Base-by-base conservation (phyloP, 352 stramenopile species). In the Phytophthora citricola region DNA sequence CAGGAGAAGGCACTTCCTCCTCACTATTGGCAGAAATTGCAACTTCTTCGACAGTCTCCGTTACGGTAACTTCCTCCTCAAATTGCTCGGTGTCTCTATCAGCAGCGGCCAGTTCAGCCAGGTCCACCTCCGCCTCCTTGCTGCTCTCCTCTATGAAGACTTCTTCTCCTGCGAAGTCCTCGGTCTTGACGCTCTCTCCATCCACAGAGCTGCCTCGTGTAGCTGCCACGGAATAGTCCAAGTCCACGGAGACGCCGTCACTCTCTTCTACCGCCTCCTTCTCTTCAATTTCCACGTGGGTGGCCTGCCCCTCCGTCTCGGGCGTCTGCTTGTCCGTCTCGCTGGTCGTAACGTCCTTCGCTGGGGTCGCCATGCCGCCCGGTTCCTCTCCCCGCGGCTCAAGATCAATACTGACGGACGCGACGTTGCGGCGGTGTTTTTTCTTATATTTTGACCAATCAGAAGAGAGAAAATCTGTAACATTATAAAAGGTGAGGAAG, bases 181-280 rank as follows among this genome's bases (percentile, higher is more conserved):
- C 64, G 12, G 63, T 70, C 14, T 39, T 46, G 12, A 73, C 39
- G 34, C 69, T 77, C 8, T 73, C 69, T 8, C 39, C 64, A 27
- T 66, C 63, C 27, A 64, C 53, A 6, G 69, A 76, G 39, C 69
- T 76, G 1, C 63, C 63, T 2, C 43, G 8, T 4, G 69, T 76
- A 1, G 69, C 69, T 17, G 58, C 69, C 47, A 70, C 69, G 1
- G 69, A 76, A 5, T 60, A 40, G 36, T 63, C 63, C 20, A 64
- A 15, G 10, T 62, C 61, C n/a, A 55, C 49, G 15, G 11, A 27
- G 26, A 27, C 22, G 14, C 11, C 12, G 4, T n/a, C 17, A 31
- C 22, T 38, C 48, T 39, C 32, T 44, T 40, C 34, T 63, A 29
- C 43, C 22, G 12, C 26, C 7, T n/a, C 48, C 32, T 39, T 12